Conservation (phyloP, 495 filamentous ascomycete species). For the Rusavskia elegans region DNA sequence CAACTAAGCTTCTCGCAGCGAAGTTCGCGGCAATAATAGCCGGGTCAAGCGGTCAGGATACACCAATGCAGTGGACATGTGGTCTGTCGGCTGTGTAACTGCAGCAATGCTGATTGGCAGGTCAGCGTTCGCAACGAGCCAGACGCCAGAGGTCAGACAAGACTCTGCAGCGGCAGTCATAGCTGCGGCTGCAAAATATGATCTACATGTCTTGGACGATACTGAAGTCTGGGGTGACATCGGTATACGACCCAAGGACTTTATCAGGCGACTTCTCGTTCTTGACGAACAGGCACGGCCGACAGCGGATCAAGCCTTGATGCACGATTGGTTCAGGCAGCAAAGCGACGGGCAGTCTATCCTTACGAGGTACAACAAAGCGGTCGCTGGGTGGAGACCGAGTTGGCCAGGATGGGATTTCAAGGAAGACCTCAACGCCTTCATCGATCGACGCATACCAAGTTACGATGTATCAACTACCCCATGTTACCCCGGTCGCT, state of each 20-base stretch:
- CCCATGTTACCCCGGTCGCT: background rate
- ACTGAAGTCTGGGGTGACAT: slow-evolving; percentile 22
- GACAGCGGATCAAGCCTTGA: slow-evolving; percentile 35
- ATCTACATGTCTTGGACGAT: slow-evolving; percentile 22
- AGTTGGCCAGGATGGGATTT: slow-evolving; percentile 1
- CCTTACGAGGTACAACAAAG: slow-evolving; percentile 28
- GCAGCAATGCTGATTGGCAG: slow-evolving; percentile 34
- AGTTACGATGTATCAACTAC: background rate
- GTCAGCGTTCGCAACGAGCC: slow-evolving; percentile 16
- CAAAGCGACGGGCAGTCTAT: slow-evolving; percentile 21
- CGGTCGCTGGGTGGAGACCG: slow-evolving; percentile 34
- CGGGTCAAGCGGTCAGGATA: slow-evolving; percentile 29
- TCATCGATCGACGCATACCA: slow-evolving; percentile 3
- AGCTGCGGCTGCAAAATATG: slow-evolving; percentile 10
- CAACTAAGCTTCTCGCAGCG: background rate
- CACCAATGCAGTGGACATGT: slow-evolving; percentile 45
- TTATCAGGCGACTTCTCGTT: slow-evolving; percentile 36
- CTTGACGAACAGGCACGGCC: slow-evolving; percentile 34
- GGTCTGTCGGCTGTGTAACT: slow-evolving; percentile 42
- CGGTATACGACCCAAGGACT: slow-evolving; percentile 29
- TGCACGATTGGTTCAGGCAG: slow-evolving; percentile 45
- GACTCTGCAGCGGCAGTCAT: slow-evolving; percentile 12
- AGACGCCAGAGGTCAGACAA: background rate
- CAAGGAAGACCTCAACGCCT: slow-evolving; percentile 3
- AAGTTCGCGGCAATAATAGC: slow-evolving; percentile 15